Evolutionary conservation across 768 basidiomycete genomes (phyloP), one percentile per base, ranked within the genome.

Genomic region (Strobilomyces dryophilus): DNA sequence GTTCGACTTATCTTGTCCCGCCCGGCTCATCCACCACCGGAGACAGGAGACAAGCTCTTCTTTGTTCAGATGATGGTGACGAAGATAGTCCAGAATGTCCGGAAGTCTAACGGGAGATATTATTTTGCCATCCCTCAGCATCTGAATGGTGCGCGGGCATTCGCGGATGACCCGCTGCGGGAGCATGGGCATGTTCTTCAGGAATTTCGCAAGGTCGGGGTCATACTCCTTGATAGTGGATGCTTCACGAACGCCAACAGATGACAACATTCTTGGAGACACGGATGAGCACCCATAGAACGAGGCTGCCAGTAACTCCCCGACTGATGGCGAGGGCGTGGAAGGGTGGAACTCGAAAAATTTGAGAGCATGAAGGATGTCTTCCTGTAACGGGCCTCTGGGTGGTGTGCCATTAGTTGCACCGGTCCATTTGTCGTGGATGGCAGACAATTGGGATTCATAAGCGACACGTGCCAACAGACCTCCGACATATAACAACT

Each of bases 41-140:
- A 98, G 72, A 67, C 89, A 93, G 4, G 83, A 84, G 17, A 86
- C 65, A 70, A 89, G 85, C 63, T 98, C 91, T 7, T 74, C 71
- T 63, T 89, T 81, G 4, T 68, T 65, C 24, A 99, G 76, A 4
- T 95, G 87, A 15, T 89, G 75, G 5, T 76, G 68, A 14, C 79
- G 79, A 15, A 99, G 76, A 65, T 95, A 92, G 40, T 76, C 72
- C 40, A 98, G 72, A 15, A 98, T 87, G 67, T 98, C 97, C 7
- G 9, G 8, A 9, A n/a, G 9, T 4, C 35, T 36, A 4, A 47
- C 27, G 47, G 82, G 82, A 24, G 21, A 74, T 20, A 98, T 76
- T 71, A 94, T 72, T 5, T 79, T 81, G 37, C 83, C 75, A 35
- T 72, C 73, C 51, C 84, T 81, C 9, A 98, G 70, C 6, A 79